Evolutionary conservation across 1,284 basidiomycete genomes (phyloP).

Genomic region (Grifola frondosa): DNA sequence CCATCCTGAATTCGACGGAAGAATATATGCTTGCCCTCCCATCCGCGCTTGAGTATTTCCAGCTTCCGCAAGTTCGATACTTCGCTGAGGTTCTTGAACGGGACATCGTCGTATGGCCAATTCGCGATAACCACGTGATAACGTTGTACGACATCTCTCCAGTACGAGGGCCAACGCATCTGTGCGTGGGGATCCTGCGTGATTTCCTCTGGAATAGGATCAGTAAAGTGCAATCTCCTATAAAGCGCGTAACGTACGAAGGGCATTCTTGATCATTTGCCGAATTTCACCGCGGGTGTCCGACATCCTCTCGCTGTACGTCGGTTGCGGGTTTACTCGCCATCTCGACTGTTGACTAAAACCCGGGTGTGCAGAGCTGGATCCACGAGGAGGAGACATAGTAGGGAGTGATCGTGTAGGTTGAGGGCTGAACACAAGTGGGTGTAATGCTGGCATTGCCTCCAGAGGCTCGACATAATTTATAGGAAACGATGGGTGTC

Average conservation of each 20-base stretch:
- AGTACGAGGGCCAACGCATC: slow-evolving; percentile 32
- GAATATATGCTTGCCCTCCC: slow-evolving; percentile 24
- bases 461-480: no score
- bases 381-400: no score
- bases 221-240: slow-evolving; percentile 4
- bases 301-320: slow-evolving; percentile 34
- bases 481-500: no score
- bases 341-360: slow-evolving; percentile 24
- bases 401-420: not conserved
- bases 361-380: slow-evolving; percentile 11
- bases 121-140: slow-evolving; percentile 32
- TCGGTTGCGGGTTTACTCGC: slow-evolving; percentile 27
- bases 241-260: slow-evolving; percentile 23
- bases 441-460: no score
- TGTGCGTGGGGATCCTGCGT: slow-evolving; percentile 27
- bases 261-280: slow-evolving; percentile 26
- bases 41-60: slow-evolving; percentile 26
- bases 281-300: slow-evolving; percentile 30
- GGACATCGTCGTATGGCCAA: slow-evolving; percentile 31
- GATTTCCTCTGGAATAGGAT: slow-evolving; percentile 20
- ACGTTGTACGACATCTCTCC: slow-evolving; percentile 30
- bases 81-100: slow-evolving; percentile 34
- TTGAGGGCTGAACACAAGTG: not conserved
- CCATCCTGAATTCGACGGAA: slow-evolving; percentile 27
- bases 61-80: slow-evolving; percentile 33